Evolutionary conservation across 1,284 basidiomycete genomes (phyloP).

Genomic region (Cutaneotrichosporon dermatis): DNA sequence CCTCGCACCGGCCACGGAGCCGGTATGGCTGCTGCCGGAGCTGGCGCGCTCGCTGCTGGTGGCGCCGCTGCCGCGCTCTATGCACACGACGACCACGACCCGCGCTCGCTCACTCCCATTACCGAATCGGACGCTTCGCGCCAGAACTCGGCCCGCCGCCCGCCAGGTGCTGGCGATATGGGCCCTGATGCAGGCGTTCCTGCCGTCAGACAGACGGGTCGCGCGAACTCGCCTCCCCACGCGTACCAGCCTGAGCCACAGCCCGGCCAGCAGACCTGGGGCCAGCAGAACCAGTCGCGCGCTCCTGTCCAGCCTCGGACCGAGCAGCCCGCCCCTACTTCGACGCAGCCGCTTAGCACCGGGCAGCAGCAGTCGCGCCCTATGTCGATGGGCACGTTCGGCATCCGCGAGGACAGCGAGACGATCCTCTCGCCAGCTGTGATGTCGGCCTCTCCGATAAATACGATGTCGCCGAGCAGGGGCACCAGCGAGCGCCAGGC

Average conservation of each 20-base stretch:
- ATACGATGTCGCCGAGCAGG: not conserved
- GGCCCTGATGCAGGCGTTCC: not conserved
- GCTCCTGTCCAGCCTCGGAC: not conserved
- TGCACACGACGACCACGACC: constrained; percentile 7
- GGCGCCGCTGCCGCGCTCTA: not conserved
- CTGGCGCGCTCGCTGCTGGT: not conserved
- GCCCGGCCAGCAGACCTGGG: not conserved
- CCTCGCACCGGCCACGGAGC: not conserved
- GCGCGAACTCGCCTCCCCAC: not conserved
- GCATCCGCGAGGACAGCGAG: not conserved
- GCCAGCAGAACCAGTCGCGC: not conserved
- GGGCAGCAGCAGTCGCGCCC: not conserved
- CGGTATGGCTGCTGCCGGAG: not conserved
- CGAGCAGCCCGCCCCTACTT: not conserved
- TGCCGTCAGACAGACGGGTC: not conserved
- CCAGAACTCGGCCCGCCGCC: constrained; percentile 6
- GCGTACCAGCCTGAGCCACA: not conserved
- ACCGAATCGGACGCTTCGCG: constrained; percentile 53
- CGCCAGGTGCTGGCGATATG: not conserved
- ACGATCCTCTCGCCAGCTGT: not conserved
- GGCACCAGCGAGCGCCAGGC: not conserved
- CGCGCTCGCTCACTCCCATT: constrained; percentile 52
- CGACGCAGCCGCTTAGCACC: too few species aligned
- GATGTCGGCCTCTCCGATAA: not conserved
- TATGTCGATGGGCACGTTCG: not conserved